These are phyloP conservation scores for Dicorynia guianensis DNA, from an alignment of 306 rosid species.

Conservation along the genomic window DNA sequence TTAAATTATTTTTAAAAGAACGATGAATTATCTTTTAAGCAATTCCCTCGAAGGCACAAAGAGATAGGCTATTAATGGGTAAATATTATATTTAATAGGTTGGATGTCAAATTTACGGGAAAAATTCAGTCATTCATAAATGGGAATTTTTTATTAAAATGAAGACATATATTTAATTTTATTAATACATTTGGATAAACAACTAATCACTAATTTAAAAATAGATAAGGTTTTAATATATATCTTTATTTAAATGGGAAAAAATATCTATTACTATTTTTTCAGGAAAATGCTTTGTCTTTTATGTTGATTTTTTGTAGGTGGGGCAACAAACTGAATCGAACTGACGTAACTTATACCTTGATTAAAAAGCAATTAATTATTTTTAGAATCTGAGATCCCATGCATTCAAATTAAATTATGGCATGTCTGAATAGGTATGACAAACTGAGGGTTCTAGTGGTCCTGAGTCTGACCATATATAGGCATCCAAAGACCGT, in stretches of 20 bases:
- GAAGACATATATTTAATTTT: no score
- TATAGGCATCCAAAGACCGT: not conserved
- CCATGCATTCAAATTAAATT: conserved; percentile 27
- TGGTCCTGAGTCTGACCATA: not conserved
- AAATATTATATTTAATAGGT: no score
- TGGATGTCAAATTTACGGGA: no score
- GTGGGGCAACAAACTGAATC: conserved; percentile 17
- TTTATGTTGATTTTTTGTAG: not conserved
- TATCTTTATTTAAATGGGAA: no score
- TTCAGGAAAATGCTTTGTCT: not conserved
- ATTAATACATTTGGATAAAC: no score
- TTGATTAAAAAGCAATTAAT: not conserved
- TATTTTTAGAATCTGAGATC: not conserved
- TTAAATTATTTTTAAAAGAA: not conserved
- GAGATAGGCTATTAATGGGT: no score
- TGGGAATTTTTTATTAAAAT: no score
- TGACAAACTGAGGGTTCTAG: conserved; percentile 16
- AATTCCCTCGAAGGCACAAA: no score
- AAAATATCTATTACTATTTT: not conserved
- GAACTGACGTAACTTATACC: conserved; percentile 20
- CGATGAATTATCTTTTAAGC: not conserved
- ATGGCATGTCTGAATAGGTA: not conserved
- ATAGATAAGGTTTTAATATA: not conserved
- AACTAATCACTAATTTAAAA: not conserved
- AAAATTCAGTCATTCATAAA: no score